Evolutionary conservation across 1,139 yeast species (phyloP).

Genomic region (Diutina pseudorugosa): DNA sequence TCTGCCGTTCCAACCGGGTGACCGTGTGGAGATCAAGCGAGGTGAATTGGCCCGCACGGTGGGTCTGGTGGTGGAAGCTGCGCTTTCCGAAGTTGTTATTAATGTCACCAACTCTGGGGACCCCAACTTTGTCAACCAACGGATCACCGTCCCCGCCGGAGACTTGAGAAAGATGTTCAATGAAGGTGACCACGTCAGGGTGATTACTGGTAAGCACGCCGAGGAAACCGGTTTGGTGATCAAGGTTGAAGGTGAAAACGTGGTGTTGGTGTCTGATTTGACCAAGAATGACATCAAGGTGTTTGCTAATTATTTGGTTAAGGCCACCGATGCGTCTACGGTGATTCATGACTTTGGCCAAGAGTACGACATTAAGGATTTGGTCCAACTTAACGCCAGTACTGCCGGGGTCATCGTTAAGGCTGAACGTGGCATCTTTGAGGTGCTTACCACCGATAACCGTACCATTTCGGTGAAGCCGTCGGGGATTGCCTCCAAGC

Average conservation of each 20-base stretch:
- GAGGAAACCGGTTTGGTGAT: conserved; percentile 96
- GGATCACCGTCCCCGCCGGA: conserved; percentile 57
- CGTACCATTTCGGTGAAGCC: conserved; percentile 62
- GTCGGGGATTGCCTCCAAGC: conserved; percentile 66
- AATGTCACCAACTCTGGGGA: conserved; percentile 42
- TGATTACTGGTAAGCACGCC: conserved; percentile 78
- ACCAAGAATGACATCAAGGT: conserved; percentile 82
- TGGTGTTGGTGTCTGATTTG: conserved; percentile 81
- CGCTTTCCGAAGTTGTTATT: conserved; percentile 52
- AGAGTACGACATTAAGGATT: conserved; percentile 75
- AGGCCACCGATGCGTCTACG: conserved; percentile 63
- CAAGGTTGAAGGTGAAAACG: conserved; percentile 69
- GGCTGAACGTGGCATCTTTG: conserved; percentile 78
- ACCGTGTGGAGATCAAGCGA: conserved; percentile 76
- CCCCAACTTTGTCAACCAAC: conserved; percentile 34
- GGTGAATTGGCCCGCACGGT: conserved; percentile 91
- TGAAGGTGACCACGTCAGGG: conserved; percentile 93
- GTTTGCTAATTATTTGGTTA: conserved; percentile 77
- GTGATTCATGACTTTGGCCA: conserved; percentile 38
- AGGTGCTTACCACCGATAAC: conserved; percentile 78
- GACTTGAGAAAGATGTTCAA: conserved; percentile 77
- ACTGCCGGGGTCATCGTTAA: conserved; percentile 82
- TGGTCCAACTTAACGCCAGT: conserved; percentile 80
- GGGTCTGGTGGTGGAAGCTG: conserved; percentile 66
- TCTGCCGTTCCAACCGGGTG: conserved; percentile 74